Evolutionary conservation across 1,284 basidiomycete species (phyloP).

Genomic region (Cerioporus squamosus): DNA sequence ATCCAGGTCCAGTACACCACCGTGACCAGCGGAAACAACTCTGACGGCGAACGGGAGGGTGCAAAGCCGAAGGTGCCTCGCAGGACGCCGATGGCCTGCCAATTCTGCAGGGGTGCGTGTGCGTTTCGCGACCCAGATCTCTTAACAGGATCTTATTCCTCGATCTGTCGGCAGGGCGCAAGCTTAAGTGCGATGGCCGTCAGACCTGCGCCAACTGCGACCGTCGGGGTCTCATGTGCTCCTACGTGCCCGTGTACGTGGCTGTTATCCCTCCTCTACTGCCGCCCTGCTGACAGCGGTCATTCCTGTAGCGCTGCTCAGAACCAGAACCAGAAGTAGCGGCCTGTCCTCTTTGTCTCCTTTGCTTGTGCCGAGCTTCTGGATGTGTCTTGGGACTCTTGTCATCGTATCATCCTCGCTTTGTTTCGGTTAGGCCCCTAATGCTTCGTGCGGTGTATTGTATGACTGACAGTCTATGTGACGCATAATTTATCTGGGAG

Average conservation of each 20-base stretch:
- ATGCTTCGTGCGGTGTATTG: conserved; percentile 14
- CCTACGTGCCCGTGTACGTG: conserved; percentile 37
- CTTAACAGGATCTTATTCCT: conserved; percentile 7
- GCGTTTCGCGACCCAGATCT: not conserved
- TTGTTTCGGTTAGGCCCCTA: conserved; percentile 11
- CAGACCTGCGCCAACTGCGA: conserved; percentile 37
- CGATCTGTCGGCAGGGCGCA: conserved; percentile 28
- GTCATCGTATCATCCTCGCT: not conserved
- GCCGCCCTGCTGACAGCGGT: not conserved
- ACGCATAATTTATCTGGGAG: conserved; percentile 19
- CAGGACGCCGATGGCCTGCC: conserved; percentile 35
- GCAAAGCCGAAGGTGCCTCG: conserved; percentile 27
- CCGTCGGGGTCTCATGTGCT: conserved; percentile 33
- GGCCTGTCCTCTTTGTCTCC: not conserved
- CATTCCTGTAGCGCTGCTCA: not conserved
- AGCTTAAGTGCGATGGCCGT: conserved; percentile 39
- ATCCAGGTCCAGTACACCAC: conserved; percentile 11
- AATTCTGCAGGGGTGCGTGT: conserved; percentile 33
- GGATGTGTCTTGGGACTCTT: conserved; percentile 5
- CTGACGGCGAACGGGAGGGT: conserved; percentile 21
- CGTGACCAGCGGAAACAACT: conserved; percentile 11
- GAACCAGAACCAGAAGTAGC: conserved; percentile 15
- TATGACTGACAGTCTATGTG: conserved; percentile 12
- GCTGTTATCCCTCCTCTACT: not conserved
- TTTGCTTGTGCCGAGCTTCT: conserved; percentile 8